Evolutionary conservation across 208 protist species (phyloP).

Genomic region (Tritrichomonas musculus): DNA sequence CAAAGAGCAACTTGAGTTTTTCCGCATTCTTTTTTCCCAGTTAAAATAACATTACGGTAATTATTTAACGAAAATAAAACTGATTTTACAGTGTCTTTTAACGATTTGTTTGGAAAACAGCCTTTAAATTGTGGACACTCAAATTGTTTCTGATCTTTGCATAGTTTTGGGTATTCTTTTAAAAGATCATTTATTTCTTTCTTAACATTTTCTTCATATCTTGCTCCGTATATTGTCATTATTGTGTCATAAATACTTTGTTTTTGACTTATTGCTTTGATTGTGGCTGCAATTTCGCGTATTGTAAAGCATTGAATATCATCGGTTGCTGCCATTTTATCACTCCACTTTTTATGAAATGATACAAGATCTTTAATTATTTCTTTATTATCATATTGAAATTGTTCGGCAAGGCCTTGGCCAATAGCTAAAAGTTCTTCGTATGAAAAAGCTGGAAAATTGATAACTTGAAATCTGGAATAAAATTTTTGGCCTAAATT

Average conservation of each 20-base stretch:
- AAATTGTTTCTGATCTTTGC: too few relatives aligned
- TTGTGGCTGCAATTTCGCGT: background rate
- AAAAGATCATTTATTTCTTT: too few relatives aligned
- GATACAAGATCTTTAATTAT: background rate
- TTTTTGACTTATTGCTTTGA: background rate
- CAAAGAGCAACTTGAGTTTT: background rate
- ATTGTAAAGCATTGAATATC: background rate
- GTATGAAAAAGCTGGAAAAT: background rate
- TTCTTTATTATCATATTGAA: background rate
- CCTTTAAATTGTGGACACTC: background rate
- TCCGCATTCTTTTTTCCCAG: background rate
- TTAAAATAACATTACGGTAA: background rate
- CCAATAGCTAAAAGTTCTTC: background rate
- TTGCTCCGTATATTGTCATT: background rate
- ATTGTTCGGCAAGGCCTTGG: background rate
- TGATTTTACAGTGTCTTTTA: background rate
- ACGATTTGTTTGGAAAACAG: background rate
- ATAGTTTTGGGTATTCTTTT: background rate
- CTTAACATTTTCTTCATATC: background rate
- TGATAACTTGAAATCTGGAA: background rate
- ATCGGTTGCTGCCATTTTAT: background rate
- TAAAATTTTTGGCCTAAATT: background rate
- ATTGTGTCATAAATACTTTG: background rate
- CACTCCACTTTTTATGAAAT: background rate
- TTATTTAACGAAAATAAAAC: background rate